Base-by-base conservation (phyloP, 495 filamentous ascomycete species). In the Sphaerosporella brunnea region DNA sequence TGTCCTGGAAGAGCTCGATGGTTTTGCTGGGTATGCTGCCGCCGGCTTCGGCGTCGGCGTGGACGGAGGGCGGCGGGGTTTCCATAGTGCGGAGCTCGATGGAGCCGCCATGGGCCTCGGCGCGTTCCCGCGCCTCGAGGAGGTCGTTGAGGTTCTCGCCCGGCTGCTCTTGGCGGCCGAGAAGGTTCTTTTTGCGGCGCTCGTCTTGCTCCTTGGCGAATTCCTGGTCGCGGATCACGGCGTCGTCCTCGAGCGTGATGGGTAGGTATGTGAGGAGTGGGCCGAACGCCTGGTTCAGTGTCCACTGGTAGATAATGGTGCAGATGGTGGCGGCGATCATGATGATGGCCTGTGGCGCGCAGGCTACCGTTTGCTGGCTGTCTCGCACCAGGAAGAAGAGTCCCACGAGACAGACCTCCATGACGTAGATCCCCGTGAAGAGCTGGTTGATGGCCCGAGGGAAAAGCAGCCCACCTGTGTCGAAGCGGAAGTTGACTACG, bases 381-480 rank as follows among this genome's bases (percentile, higher is more conserved):
- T 90, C 75, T 39, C 69, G 66, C 41, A 82, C 80, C 36, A 95
- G 68, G 66, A 94, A 86, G 68, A 97, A 96, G 10, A 96, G 70
- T 11, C 90, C 92, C 45, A 93, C 74, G 38, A 96, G 65, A 54
- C 81, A 84, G 18, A 95, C 64, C 55, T 97, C 88, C 84, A 96
- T 88, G 38, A 94, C 73, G 58, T 97, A 97, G 8, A 97, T 64
- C 0, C 90, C 90, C 0, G 81, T 87, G 62, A 96, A 96, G 0
- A 93, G 77, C 61, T 97, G 92, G 61, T 95, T 95, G 66, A 97
- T 81, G 4, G 90, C 92, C 15, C 74, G 77, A 2, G 92, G 92
- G 56, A 92, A 97, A 19, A 96, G 72, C 24, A 96, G 70, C 23
- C 90, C 90, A 45, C 90, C 92, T 1, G 90, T 97, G 62, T 97